Evolutionary conservation across 2,329 filamentous ascomycete species (phyloP).

Genomic region (Stenocarpella maydis): DNA sequence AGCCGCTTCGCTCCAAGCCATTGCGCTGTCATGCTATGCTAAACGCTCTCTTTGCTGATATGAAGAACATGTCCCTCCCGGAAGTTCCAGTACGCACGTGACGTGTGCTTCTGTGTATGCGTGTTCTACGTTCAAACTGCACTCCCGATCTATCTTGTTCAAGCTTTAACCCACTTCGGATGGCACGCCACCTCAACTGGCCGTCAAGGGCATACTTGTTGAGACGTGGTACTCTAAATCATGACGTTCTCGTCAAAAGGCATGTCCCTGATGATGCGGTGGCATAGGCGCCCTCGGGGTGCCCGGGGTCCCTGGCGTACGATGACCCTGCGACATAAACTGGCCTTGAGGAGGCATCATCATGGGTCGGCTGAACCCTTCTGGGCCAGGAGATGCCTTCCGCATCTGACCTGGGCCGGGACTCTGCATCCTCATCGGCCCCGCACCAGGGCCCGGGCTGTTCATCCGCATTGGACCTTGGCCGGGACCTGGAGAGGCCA

Average conservation of each 20-base stretch:
- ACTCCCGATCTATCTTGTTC: not conserved
- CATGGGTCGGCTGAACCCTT: constrained; percentile 34
- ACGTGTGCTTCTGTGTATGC: not conserved
- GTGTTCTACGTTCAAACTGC: not conserved
- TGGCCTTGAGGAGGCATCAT: constrained; percentile 35
- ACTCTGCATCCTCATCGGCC: constrained; percentile 31
- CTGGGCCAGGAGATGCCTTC: constrained; percentile 30
- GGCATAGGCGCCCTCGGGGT: constrained; percentile 37
- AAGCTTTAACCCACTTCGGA: not conserved
- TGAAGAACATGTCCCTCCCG: not conserved
- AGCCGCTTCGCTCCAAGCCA: constrained; percentile 31
- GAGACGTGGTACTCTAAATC: not conserved
- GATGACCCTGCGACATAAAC: constrained; percentile 40
- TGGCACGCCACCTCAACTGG: not conserved
- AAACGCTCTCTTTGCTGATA: constrained; percentile 26
- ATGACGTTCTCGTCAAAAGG: constrained; percentile 39
- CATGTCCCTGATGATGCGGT: constrained; percentile 45
- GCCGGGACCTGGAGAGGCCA: constrained; percentile 32
- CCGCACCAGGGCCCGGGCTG: constrained; percentile 15
- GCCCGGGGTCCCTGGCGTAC: constrained; percentile 37
- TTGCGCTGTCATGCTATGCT: constrained; percentile 36
- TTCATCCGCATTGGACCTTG: constrained; percentile 29
- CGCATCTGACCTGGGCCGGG: constrained; percentile 31
- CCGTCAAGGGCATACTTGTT: not conserved
- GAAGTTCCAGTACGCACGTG: not conserved